Conservation (phyloP, 257 asterid genomes). For the Nicotiana noctiflora region DNA sequence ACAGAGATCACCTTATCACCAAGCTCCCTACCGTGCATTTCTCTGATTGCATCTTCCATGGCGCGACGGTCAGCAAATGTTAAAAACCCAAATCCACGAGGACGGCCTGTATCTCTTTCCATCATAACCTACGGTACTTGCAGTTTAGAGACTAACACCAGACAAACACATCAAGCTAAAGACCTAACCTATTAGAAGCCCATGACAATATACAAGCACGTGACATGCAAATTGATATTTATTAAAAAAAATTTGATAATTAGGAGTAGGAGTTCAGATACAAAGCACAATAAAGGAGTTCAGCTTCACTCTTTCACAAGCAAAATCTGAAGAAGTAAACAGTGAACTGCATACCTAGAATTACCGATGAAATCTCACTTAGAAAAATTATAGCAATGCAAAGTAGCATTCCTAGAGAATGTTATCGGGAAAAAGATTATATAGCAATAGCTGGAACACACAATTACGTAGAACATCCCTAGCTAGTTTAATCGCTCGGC, state of each 20-base stretch:
- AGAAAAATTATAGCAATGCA: neutral
- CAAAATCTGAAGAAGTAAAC: neutral
- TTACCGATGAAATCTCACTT: neutral
- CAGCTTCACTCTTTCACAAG: neutral
- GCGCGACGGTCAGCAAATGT: constrained; percentile 88
- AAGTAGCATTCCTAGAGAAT: neutral
- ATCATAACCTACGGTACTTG: constrained; percentile 55
- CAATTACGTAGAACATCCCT: neutral
- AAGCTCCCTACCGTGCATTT: constrained; percentile 88
- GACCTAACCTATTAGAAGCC: neutral
- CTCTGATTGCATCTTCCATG: constrained; percentile 93
- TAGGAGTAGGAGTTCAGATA: neutral
- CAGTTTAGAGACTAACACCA: neutral
- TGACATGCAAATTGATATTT: neutral
- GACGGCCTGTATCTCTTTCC: constrained; percentile 97
- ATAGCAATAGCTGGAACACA: neutral
- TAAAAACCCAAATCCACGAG: constrained; percentile 97
- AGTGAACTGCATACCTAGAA: neutral
- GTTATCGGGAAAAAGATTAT: neutral
- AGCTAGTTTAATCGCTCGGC: neutral
- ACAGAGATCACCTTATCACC: constrained; percentile 89
- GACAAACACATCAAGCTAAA: constrained; percentile 7
- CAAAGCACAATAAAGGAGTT: neutral
- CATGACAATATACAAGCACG: neutral
- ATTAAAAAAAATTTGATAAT: neutral